A percentile compares a stretch with the other conserved stretches of the same genome.
phyloP scores from a whole-genome alignment of 306 rosid genomes.

The Casuarina equisetifolia region DNA sequence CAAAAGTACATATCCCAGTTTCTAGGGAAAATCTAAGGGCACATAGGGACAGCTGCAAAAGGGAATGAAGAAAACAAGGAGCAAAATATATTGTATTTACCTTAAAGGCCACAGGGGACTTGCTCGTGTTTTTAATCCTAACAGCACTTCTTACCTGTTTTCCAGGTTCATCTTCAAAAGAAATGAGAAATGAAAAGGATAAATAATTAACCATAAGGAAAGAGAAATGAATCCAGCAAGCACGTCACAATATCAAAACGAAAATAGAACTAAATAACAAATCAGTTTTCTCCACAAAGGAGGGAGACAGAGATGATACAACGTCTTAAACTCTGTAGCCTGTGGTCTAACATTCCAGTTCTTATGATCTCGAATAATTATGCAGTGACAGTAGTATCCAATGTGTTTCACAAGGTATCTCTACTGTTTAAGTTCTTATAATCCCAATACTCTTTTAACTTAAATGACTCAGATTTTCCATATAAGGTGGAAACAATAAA shows the following conservation, averaged over 20 bases:
- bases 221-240: slow-evolving; percentile 12
- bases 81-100: slow-evolving; percentile 37
- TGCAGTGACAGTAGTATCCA: no score
- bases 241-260: slow-evolving; percentile 2
- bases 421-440: no score
- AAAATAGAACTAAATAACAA: background rate
- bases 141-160: slow-evolving; percentile 97
- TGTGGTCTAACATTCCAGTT: background rate
- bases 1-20: background rate
- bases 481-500: no score
- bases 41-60: slow-evolving; percentile 14
- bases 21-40: background rate
- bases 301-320: background rate
- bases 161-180: slow-evolving; percentile 83
- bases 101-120: slow-evolving; percentile 93
- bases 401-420: no score
- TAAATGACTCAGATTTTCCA: no score
- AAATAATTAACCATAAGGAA: slow-evolving; percentile 5
- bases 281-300: background rate
- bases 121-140: slow-evolving; percentile 86
- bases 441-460: no score
- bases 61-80: background rate
- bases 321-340: background rate
- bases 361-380: no score
- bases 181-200: slow-evolving; percentile 14